These are phyloP conservation scores for Mayamaea pseudoterrestris DNA, from an alignment of 108 stramenopile species.

Conservation along the genomic window DNA sequence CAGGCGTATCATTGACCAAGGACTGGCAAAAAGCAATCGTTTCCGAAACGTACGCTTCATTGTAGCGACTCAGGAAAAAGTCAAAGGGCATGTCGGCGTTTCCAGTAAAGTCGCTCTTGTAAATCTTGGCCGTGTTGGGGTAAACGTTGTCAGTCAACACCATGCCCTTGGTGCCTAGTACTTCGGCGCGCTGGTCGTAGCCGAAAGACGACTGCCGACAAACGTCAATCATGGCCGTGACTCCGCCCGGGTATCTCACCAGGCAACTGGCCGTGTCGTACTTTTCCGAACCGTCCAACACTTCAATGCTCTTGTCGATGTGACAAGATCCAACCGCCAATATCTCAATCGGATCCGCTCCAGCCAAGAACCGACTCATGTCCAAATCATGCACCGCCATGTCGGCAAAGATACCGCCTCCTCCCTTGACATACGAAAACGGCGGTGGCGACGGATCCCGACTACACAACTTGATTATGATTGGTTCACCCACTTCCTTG, in stretches of 20 bases:
- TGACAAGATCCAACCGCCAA: slow-evolving; percentile 83
- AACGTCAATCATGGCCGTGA: slow-evolving; percentile 89
- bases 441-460: slow-evolving; percentile 92
- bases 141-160: slow-evolving; percentile 94
- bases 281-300: slow-evolving; percentile 75
- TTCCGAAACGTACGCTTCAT: slow-evolving; percentile 89
- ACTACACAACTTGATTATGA: slow-evolving; percentile 86
- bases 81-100: slow-evolving; percentile 97
- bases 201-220: slow-evolving; percentile 91
- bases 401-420: slow-evolving; percentile 93
- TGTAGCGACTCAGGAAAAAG: slow-evolving; percentile 92
- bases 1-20: slow-evolving; percentile 82
- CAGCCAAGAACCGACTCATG: slow-evolving; percentile 90
- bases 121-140: slow-evolving; percentile 86
- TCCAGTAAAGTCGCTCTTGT: slow-evolving; percentile 83
- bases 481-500: slow-evolving; percentile 83
- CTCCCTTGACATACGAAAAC: slow-evolving; percentile 89
- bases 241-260: slow-evolving; percentile 82
- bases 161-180: slow-evolving; percentile 90
- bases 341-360: slow-evolving; percentile 84
- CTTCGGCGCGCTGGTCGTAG: slow-evolving; percentile 97
- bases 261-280: slow-evolving; percentile 88
- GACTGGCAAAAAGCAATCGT: slow-evolving; percentile 89
- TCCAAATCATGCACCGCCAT: slow-evolving; percentile 98
- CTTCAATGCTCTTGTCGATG: slow-evolving; percentile 86